Percentiles rank a stretch among this genome's conserved stretches.
Evolutionary conservation across 176 grass and related monocot genomes (phyloP).

Genomic region (Microstegium vimineum): DNA sequence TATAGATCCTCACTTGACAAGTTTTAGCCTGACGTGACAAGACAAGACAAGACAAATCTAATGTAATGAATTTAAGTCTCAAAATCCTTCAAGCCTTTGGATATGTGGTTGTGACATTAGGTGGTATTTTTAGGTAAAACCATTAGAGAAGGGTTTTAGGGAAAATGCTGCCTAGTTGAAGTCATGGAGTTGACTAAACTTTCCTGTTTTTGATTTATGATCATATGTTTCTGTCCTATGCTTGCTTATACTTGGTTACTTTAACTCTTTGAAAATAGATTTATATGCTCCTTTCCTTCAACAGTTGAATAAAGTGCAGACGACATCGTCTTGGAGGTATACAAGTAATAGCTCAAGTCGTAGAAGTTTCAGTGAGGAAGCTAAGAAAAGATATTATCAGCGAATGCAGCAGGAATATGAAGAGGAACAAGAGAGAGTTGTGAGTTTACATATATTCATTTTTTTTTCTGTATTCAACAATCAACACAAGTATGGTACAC

Average conservation of each 20-base stretch:
- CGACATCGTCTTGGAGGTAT: constrained; percentile 53
- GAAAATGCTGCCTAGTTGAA: no score
- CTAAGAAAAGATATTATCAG: constrained; percentile 70
- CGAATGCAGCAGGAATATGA: constrained; percentile 82
- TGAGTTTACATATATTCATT: constrained; percentile 42
- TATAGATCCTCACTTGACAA: not conserved
- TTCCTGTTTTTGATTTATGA: not conserved
- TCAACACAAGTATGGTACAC: not conserved
- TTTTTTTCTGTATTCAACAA: not conserved
- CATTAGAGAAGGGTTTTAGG: not conserved
- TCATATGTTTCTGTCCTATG: not conserved
- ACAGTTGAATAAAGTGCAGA: constrained; percentile 62
- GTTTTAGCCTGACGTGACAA: not conserved
- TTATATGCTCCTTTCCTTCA: constrained; percentile 20
- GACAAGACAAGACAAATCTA: not conserved
- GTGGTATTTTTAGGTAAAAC: not conserved
- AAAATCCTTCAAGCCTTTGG: not conserved
- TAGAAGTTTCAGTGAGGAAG: constrained; percentile 58
- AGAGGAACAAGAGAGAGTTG: constrained; percentile 84
- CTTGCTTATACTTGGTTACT: not conserved
- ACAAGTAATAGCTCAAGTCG: constrained; percentile 39
- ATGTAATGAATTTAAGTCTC: not conserved
- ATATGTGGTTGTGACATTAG: not conserved
- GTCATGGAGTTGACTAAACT: no score
- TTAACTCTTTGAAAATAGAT: constrained; percentile 16